Evolutionary conservation across 169 alveolate genomes (phyloP).

Genomic region (Plasmodium gonderi): DNA sequence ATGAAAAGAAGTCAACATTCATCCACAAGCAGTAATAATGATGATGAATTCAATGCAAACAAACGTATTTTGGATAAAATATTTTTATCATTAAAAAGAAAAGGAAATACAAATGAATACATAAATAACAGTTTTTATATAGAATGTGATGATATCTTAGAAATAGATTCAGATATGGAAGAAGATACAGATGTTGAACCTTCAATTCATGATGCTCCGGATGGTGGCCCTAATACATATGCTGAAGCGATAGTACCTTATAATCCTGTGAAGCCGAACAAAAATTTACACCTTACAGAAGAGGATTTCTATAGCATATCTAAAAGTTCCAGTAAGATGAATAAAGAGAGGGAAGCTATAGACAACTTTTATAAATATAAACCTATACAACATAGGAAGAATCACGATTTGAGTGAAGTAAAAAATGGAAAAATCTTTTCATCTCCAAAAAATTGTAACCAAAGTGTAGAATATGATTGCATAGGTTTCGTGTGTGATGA

Average conservation of each 20-base stretch:
- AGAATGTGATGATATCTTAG: conserved; percentile 11
- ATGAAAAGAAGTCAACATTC: not conserved
- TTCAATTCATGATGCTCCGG: not conserved
- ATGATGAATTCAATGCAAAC: conserved; percentile 2
- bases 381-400: not conserved
- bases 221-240: not conserved
- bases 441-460: not conserved
- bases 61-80: conserved; percentile 3
- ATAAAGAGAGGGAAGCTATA: not conserved
- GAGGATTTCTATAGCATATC: not conserved
- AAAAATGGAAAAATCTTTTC: not conserved
- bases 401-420: not conserved
- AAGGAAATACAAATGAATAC: not conserved
- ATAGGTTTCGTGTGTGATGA: conserved; percentile 68
- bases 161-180: not conserved
- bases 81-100: conserved; percentile 3
- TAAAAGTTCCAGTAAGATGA: not conserved
- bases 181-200: not conserved
- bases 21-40: conserved; percentile 7
- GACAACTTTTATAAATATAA: not conserved
- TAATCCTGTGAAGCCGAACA: not conserved
- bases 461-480: conserved; percentile 48
- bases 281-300: not conserved
- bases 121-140: conserved; percentile 15
- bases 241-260: not conserved